Conservation (phyloP, 2,329 filamentous ascomycete genomes). For the Botrytis fragariae region DNA sequence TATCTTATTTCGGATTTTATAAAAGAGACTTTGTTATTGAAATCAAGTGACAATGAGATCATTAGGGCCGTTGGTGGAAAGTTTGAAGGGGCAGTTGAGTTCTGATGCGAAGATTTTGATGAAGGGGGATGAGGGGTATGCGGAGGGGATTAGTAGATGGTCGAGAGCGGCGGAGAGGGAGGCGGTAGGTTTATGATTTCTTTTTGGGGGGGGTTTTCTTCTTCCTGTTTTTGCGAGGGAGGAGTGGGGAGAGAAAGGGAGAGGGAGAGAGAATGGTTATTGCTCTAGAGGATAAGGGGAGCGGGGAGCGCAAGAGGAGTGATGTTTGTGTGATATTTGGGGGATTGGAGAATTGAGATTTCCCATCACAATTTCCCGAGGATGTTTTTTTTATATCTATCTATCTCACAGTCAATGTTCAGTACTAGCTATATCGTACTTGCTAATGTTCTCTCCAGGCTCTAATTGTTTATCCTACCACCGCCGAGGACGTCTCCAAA, state of each 20-base stretch:
- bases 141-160: conserved; percentile 29
- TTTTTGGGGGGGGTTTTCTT: too few relatives aligned
- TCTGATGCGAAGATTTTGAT: conserved; percentile 22
- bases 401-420: background rate
- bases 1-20: background rate
- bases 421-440: background rate
- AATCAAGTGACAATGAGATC: conserved; percentile 3
- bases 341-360: background rate
- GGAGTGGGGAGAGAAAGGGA: background rate
- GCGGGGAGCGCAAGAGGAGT: background rate
- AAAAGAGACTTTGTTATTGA: too few relatives aligned
- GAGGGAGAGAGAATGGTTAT: background rate
- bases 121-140: conserved; percentile 25
- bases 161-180: conserved; percentile 27
- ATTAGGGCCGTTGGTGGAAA: background rate
- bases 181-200: conserved; percentile 24
- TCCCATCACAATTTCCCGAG: background rate
- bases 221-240: background rate
- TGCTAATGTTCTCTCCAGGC: conserved; percentile 8
- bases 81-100: conserved; percentile 18
- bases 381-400: background rate
- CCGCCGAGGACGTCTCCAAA: conserved; percentile 23
- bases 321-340: background rate
- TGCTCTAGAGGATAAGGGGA: background rate
- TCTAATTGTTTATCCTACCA: conserved; percentile 21